phyloP scores from a whole-genome alignment of 495 filamentous ascomycete species.

The Oleoguttula mirabilis region DNA sequence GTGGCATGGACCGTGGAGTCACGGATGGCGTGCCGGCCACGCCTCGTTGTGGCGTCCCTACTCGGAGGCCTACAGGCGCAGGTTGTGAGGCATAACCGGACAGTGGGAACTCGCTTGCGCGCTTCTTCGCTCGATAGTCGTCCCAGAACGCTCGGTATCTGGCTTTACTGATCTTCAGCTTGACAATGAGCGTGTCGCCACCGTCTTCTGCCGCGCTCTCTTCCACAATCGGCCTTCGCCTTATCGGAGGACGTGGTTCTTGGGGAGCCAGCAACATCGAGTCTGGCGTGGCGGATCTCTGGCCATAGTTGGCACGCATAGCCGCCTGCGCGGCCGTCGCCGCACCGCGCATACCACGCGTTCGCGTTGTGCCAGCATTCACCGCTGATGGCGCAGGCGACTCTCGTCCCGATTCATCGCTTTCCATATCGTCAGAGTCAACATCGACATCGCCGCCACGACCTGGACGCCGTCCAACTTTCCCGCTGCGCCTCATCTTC shows the following conservation, averaged over 20 bases:
- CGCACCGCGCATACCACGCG: slow-evolving; percentile 74
- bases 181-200: slow-evolving; percentile 54
- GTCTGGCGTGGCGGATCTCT: slow-evolving; percentile 81
- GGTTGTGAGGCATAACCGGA: slow-evolving; percentile 20
- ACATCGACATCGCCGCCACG: slow-evolving; percentile 53
- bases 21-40: slow-evolving; percentile 50
- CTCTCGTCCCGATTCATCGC: slow-evolving; percentile 73
- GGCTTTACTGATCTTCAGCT: slow-evolving; percentile 45
- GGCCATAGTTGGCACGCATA: slow-evolving; percentile 57
- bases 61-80: slow-evolving; percentile 3
- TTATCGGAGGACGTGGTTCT: slow-evolving; percentile 59
- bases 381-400: slow-evolving; percentile 60
- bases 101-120: slow-evolving; percentile 32
- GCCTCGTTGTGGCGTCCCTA: slow-evolving; percentile 31
- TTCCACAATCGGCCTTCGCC: slow-evolving; percentile 41
- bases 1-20: slow-evolving; percentile 18
- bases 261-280: slow-evolving; percentile 39
- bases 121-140: slow-evolving; percentile 46
- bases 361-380: slow-evolving; percentile 57
- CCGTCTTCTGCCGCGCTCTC: slow-evolving; percentile 63
- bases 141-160: slow-evolving; percentile 34
- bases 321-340: slow-evolving; percentile 69
- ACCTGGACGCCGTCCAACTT: slow-evolving; percentile 41
- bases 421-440: slow-evolving; percentile 77
- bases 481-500: slow-evolving; percentile 49